A percentile compares a stretch with the other conserved stretches of the same genome.
These are phyloP conservation scores for Nigrospora sphaerica DNA, from an alignment of 2,329 filamentous ascomycete species.

Conservation along the genomic window DNA sequence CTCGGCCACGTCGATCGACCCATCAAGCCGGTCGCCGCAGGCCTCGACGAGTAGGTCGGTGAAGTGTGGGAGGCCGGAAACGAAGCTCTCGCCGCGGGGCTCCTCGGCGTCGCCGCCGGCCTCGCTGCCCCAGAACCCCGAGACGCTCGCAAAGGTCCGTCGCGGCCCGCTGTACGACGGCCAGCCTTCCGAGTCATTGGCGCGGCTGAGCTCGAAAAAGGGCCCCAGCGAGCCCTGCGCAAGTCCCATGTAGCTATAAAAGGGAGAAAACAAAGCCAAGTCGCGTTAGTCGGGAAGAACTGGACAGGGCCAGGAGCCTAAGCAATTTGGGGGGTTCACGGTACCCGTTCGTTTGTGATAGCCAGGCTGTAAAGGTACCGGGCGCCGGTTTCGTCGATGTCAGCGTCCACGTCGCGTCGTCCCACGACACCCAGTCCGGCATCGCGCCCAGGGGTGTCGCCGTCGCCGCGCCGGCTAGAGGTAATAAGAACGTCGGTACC, in stretches of 20 bases:
- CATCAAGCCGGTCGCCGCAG: neutral
- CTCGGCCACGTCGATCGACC: neutral
- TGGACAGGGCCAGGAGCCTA: too few relatives aligned
- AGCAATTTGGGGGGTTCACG: too few relatives aligned
- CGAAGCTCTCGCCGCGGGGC: constrained; percentile 1
- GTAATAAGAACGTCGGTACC: too few relatives aligned
- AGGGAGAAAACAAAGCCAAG: too few relatives aligned
- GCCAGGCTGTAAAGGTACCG: neutral
- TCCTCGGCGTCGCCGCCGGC: neutral
- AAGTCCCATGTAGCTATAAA: neutral
- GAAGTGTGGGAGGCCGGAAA: neutral
- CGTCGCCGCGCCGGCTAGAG: too few relatives aligned
- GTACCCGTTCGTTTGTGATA: neutral
- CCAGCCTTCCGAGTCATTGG: constrained; percentile 1
- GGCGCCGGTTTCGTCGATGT: neutral
- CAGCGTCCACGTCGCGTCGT: constrained; percentile 1
- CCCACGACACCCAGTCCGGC: neutral
- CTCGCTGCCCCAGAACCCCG: constrained; percentile 1
- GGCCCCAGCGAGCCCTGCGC: constrained; percentile 1
- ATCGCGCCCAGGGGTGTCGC: too few relatives aligned
- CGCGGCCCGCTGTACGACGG: constrained; percentile 1
- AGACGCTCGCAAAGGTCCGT: neutral
- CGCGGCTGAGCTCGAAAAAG: neutral
- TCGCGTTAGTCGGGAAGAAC: neutral
- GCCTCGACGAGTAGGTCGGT: constrained; percentile 1